A percentile compares a stretch with the other conserved stretches of the same genome.
phyloP scores from a whole-genome alignment of 164 flowering plant genomes.

The Protea cynaroides region DNA sequence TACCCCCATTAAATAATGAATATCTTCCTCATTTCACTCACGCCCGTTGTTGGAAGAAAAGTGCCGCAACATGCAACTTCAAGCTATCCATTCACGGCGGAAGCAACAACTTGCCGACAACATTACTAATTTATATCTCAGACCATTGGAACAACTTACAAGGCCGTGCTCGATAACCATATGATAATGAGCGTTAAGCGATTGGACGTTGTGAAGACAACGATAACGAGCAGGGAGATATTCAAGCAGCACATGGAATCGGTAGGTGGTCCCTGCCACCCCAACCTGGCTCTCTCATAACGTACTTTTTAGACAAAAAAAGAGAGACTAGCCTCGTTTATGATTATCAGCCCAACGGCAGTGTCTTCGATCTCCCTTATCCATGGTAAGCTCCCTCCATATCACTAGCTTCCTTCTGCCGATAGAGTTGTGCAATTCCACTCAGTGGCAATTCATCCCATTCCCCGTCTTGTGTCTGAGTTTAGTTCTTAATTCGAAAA shows the following conservation, averaged over 20 bases:
- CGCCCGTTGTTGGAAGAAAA: too few species aligned
- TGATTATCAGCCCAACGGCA: constrained; percentile 89
- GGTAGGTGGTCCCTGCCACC: constrained; percentile 76
- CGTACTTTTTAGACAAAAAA: constrained; percentile 81
- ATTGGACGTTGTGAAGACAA: constrained; percentile 46
- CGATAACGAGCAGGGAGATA: constrained; percentile 36
- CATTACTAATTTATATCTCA: too few species aligned
- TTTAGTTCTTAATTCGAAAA: too few species aligned
- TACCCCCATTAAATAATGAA: too few species aligned
- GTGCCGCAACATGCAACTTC: too few species aligned
- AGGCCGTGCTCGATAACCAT: constrained; percentile 80
- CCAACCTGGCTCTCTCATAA: constrained; percentile 79
- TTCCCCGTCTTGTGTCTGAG: too few species aligned
- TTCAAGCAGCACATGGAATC: constrained; percentile 76
- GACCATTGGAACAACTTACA: constrained; percentile 78
- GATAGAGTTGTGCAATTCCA: too few species aligned
- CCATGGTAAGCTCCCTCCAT: constrained; percentile 69
- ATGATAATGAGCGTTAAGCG: constrained; percentile 78
- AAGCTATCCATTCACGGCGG: too few species aligned
- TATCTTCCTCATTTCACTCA: too few species aligned
- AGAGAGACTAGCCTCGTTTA: constrained; percentile 79
- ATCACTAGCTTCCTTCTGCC: too few species aligned
- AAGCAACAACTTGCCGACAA: too few species aligned
- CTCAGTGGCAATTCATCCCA: too few species aligned
- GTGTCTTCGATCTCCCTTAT: constrained; percentile 77